Conservation (phyloP, 768 basidiomycete species). For the Boletus vermiculosoides region DNA sequence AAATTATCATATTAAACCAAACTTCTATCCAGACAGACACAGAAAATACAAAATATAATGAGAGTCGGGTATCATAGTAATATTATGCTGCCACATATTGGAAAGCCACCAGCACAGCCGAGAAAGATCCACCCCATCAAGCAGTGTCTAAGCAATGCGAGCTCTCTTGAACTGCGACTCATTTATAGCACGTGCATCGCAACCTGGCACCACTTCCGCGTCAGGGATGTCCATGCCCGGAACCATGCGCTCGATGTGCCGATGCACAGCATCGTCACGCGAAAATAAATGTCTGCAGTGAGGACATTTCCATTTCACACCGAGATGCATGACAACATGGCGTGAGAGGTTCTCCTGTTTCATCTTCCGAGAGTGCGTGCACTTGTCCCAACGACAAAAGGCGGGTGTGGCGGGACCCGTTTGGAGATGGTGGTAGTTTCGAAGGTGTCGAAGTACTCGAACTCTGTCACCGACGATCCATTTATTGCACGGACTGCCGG, state of each 20-base stretch:
- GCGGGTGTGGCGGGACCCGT: conserved; percentile 14
- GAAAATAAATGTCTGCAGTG: conserved; percentile 27
- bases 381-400: conserved; percentile 25
- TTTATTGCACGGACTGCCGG: conserved; percentile 24
- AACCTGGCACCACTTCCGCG: conserved; percentile 24
- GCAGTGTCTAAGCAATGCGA: conserved; percentile 6
- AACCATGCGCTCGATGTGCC: conserved; percentile 31
- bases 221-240: conserved; percentile 23
- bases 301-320: conserved; percentile 31
- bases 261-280: conserved; percentile 33
- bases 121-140: background rate
- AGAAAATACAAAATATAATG: background rate
- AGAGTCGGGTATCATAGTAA: conserved; percentile 13
- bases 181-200: conserved; percentile 12
- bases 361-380: conserved; percentile 24
- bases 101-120: background rate
- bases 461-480: conserved; percentile 28
- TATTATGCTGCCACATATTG: background rate
- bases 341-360: conserved; percentile 35
- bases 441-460: conserved; percentile 29
- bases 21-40: background rate
- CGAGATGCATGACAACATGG: conserved; percentile 30
- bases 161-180: conserved; percentile 3
- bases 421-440: conserved; percentile 23
- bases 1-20: background rate